Percentiles rank a stretch among this genome's conserved stretches.
These are phyloP conservation scores for Hypoxylon sp. DNA, from an alignment of 2,329 filamentous ascomycete species.

Conservation along the genomic window DNA sequence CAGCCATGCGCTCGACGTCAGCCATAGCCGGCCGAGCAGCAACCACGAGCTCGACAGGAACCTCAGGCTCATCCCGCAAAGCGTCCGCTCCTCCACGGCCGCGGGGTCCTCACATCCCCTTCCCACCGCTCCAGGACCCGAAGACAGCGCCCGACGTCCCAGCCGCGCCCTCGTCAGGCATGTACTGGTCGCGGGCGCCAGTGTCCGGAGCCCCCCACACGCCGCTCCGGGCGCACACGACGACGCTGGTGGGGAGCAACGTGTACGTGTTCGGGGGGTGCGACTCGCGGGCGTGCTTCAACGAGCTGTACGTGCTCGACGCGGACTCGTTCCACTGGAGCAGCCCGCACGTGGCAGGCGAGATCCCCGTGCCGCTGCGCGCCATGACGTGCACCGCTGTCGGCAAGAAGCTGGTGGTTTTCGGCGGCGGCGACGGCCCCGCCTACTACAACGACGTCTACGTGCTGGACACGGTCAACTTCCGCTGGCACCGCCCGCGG, in stretches of 20 bases:
- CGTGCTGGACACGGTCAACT: slow-evolving; percentile 79
- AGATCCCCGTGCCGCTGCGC: slow-evolving; percentile 74
- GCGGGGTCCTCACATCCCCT: slow-evolving; percentile 62
- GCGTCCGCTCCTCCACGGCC: slow-evolving; percentile 48
- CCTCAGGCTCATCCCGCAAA: slow-evolving; percentile 44
- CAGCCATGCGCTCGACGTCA: slow-evolving; percentile 67
- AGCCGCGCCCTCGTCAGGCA: slow-evolving; percentile 75
- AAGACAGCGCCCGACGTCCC: slow-evolving; percentile 71
- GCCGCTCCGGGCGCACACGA: slow-evolving; percentile 75
- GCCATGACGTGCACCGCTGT: slow-evolving; percentile 82
- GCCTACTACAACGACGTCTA: slow-evolving; percentile 81
- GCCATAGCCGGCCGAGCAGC: slow-evolving; percentile 58
- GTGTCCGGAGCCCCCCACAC: slow-evolving; percentile 74
- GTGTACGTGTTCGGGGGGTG: slow-evolving; percentile 79
- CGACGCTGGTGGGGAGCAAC: slow-evolving; percentile 75
- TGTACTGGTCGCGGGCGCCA: slow-evolving; percentile 79
- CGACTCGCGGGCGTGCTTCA: slow-evolving; percentile 76
- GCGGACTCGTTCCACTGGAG: slow-evolving; percentile 80
- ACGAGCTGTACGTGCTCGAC: slow-evolving; percentile 77
- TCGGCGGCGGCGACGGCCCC: slow-evolving; percentile 78
- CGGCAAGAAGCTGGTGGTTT: slow-evolving; percentile 78
- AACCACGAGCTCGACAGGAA: slow-evolving; percentile 42
- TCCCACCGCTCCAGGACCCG: slow-evolving; percentile 71
- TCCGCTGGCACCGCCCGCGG: slow-evolving; percentile 74
- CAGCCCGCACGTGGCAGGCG: slow-evolving; percentile 73